Base-by-base conservation (phyloP, 2,329 filamentous ascomycete species). In the Botryosphaeria agaves region DNA sequence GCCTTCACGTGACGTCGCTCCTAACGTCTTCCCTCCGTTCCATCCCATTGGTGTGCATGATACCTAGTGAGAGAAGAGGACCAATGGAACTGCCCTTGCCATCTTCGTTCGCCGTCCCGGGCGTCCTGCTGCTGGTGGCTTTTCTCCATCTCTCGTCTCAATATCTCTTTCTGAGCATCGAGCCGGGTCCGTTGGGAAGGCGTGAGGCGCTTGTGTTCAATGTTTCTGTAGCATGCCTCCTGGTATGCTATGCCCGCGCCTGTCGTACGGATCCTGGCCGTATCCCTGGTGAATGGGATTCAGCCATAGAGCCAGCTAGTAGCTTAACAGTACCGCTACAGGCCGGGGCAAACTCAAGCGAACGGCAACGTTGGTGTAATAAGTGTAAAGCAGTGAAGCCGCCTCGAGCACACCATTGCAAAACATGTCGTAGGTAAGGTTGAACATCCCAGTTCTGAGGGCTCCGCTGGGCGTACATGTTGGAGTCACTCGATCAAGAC, bases 391-490 rank as follows among this genome's bases (percentile, higher is more conserved):
- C 69, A 19, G 71, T 71, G 8, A 89, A 89, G 46, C 80, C 82
- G 2, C 72, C 76, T 1, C 63, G 82, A 38, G 71, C 80, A 1
- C 82, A 89, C 60, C 82, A 91, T 59, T 91, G 82, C 56, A 75
- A 73, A 38, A 68, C 69, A 41, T 91, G 81, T 56, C 61, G 61
- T 38, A 70, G 75, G 70, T 69, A 34, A 32, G 49, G 32, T 18
- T 31, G n/a, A n/a, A n/a, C n/a, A n/a, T n/a, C n/a, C n/a, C n/a
- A n/a, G n/a, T n/a, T n/a, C n/a, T n/a, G n/a, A n/a, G n/a, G n/a
- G n/a, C n/a, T n/a, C n/a, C n/a, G n/a, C n/a, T n/a, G n/a, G n/a
- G n/a, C n/a, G n/a, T n/a, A n/a, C n/a, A n/a, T n/a, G n/a, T n/a
- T n/a, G n/a, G n/a, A n/a, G n/a, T n/a, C n/a, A n/a, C n/a, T n/a